These are phyloP conservation scores for Phytophthora europaea DNA, from an alignment of 352 stramenopile genomes.

Conservation along the genomic window DNA sequence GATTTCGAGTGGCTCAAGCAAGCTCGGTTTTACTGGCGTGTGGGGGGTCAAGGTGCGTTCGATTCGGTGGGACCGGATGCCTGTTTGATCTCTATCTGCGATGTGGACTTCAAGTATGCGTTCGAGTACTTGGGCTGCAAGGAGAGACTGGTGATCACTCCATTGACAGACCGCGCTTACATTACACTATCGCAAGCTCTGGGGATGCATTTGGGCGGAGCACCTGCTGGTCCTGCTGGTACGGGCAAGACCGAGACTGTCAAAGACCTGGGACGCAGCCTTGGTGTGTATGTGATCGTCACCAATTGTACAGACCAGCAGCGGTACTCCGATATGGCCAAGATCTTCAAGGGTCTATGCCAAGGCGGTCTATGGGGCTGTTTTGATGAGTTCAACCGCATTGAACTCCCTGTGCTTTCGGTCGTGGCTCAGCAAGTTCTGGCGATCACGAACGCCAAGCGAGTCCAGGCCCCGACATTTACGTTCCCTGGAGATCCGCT, in stretches of 20 bases:
- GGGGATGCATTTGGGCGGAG: conserved; percentile 90
- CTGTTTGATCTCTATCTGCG: conserved; percentile 95
- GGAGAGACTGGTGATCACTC: conserved; percentile 90
- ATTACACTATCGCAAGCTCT: conserved; percentile 93
- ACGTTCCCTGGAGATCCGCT: conserved; percentile 75
- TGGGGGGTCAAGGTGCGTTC: conserved; percentile 59
- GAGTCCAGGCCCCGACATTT: conserved; percentile 58
- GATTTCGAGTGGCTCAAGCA: conserved; percentile 91
- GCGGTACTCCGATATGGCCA: conserved; percentile 93
- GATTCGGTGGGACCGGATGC: conserved; percentile 92
- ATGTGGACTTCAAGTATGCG: conserved; percentile 93
- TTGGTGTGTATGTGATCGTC: conserved; percentile 93
- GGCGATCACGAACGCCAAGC: conserved; percentile 83
- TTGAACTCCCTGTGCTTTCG: conserved; percentile 93
- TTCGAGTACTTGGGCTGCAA: conserved; percentile 97
- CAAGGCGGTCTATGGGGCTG: conserved; percentile 93
- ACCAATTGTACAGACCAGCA: conserved; percentile 95
- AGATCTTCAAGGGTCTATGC: conserved; percentile 94
- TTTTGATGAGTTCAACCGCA: conserved; percentile 95
- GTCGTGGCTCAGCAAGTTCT: conserved; percentile 95
- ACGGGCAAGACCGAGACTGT: conserved; percentile 94
- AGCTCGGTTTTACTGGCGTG: conserved; percentile 80
- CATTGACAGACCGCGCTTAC: conserved; percentile 92
- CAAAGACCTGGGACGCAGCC: conserved; percentile 92
- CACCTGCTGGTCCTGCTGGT: conserved; percentile 87